A percentile compares a stretch with the other conserved stretches of the same genome.
These are phyloP conservation scores for Tulasnella sp. DNA, from an alignment of 768 basidiomycete genomes.

Conservation along the genomic window DNA sequence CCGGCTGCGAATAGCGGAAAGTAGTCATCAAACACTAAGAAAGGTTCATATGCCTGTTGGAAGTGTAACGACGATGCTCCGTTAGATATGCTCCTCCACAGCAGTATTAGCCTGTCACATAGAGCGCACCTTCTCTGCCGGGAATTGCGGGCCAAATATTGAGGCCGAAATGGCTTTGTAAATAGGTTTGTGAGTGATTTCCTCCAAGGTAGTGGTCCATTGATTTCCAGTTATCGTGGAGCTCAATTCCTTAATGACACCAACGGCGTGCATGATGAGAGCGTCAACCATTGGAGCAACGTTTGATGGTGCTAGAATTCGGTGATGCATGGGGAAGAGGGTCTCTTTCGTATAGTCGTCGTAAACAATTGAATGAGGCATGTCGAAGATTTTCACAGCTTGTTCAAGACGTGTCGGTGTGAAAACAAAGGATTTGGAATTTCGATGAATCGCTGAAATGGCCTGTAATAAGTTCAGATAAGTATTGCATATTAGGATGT, in stretches of 20 bases:
- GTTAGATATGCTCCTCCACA: not conserved
- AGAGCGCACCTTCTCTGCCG: not conserved
- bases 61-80: too few relatives aligned
- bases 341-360: constrained; percentile 1
- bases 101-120: not conserved
- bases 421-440: constrained; percentile 30
- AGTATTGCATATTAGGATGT: not conserved
- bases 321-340: constrained; percentile 19
- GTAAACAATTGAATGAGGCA: constrained; percentile 14
- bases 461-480: not conserved
- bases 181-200: not conserved
- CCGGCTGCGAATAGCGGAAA: constrained; percentile 31
- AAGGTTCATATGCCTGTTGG: constrained; percentile 13
- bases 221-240: not conserved
- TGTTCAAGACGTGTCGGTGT: constrained; percentile 1
- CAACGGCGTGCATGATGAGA: not conserved
- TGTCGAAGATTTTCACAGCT: constrained; percentile 16
- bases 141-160: not conserved
- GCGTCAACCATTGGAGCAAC: constrained; percentile 13
- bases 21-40: constrained; percentile 34
- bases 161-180: constrained; percentile 1
- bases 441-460: constrained; percentile 22
- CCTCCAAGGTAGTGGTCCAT: constrained; percentile 6
- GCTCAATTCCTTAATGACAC: not conserved
- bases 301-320: constrained; percentile 11